Evolutionary conservation across 257 asterid genomes (phyloP), one percentile per base, ranked within the genome.

Genomic region (Scutellaria barbata): DNA sequence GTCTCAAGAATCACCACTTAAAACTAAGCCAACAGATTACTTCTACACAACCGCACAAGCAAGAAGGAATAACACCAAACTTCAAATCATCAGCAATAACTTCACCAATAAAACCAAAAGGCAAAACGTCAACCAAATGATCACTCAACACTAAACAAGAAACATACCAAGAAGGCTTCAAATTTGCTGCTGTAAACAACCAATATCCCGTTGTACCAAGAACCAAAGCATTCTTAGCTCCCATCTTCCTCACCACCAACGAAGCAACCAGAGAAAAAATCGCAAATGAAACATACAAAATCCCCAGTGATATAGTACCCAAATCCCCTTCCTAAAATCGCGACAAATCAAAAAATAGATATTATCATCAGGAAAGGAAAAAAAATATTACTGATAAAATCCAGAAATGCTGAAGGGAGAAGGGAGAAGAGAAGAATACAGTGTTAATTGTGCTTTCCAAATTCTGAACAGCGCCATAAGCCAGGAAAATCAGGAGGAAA

Each of bases 381-480:
- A 22, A 22, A 22, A 22, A 22, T 1, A 39, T 3, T 43, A 3
- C 18, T 2, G 63, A 12, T n/a, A 35, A 45, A 54, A 7, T 8
- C 18, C 8, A n/a, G 53, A n/a, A 40, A 42, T 5, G 35, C 35
- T 3, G 13, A n/a, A 64, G 17, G 30, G 8, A 4, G 8, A 13
- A 61, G 2, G 40, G 11, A n/a, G n/a, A n/a, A n/a, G n/a, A n/a
- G 37, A 48, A 5, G 18, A 56, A 75, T 79, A 91, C 99, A 52
- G 94, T 83, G 80, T 92, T 95, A 54, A 95, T 89, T 12, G 99
- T 92, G 76, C 96, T 89, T 74, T 95, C 90, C 85, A 95, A 78
- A 82, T 95, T 95, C 88, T 95, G 99, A 69, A 90, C 96, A 79
- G 99, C 99, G 11, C 97, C 97, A 76, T 86, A 95, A 54, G 99